Percentiles rank a stretch among this genome's conserved stretches.
These are phyloP conservation scores for Anisodus tanguticus DNA, from an alignment of 257 asterid genomes.

Conservation along the genomic window DNA sequence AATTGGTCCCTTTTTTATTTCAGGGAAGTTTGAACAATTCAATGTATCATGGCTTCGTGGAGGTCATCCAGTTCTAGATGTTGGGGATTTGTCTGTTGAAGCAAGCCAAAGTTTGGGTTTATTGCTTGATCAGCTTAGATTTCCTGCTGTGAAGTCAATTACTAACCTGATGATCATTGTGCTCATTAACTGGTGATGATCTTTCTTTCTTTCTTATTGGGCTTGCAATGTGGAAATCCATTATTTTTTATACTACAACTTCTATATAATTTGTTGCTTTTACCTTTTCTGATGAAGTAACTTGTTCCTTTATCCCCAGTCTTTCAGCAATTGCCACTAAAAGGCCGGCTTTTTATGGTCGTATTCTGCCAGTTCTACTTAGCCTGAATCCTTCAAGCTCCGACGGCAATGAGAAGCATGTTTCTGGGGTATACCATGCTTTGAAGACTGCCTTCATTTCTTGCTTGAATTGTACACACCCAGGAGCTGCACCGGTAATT, in stretches of 20 bases:
- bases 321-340: constrained; percentile 89
- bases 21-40: constrained; percentile 71
- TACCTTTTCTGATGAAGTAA: constrained; percentile 22
- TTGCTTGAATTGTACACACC: constrained; percentile 88
- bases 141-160: constrained; percentile 74
- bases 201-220: background rate
- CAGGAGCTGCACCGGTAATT: constrained; percentile 97
- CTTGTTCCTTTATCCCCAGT: constrained; percentile 47
- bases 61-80: constrained; percentile 87
- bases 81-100: constrained; percentile 87
- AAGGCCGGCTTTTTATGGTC: constrained; percentile 98
- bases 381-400: constrained; percentile 76
- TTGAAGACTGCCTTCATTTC: constrained; percentile 87
- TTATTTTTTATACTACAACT: background rate
- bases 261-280: constrained; percentile 33
- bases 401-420: constrained; percentile 64
- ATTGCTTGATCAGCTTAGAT: constrained; percentile 90
- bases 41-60: constrained; percentile 96
- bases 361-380: constrained; percentile 92
- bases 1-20: constrained; percentile 27
- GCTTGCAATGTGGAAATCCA: constrained; percentile 15
- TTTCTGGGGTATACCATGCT: constrained; percentile 77
- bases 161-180: constrained; percentile 77
- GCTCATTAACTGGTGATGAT: constrained; percentile 72
- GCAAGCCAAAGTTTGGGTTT: constrained; percentile 82